phyloP scores from a whole-genome alignment of 345 rosid species.

The Camelina hispida region DNA sequence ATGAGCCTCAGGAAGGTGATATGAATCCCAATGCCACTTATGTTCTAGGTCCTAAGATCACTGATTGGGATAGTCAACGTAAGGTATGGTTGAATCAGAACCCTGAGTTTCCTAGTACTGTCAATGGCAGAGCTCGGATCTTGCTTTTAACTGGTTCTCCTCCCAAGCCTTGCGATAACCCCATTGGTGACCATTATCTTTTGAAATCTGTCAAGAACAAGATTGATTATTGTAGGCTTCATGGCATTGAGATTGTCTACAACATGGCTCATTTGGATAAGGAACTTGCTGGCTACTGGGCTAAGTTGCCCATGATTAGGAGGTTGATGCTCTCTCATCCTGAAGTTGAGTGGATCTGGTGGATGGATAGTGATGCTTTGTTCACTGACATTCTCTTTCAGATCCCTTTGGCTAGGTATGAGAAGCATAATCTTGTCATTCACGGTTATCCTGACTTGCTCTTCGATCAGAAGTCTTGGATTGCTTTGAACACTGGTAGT shows the following conservation, averaged over 20 bases:
- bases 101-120: slow-evolving; percentile 77
- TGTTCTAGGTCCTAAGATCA: slow-evolving; percentile 78
- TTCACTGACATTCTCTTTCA: slow-evolving; percentile 97
- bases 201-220: slow-evolving; percentile 88
- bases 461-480: slow-evolving; percentile 93
- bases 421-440: slow-evolving; percentile 72
- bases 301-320: slow-evolving; percentile 91
- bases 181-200: slow-evolving; percentile 88
- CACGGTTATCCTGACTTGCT: slow-evolving; percentile 93
- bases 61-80: slow-evolving; percentile 74
- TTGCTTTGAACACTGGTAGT: slow-evolving; percentile 96
- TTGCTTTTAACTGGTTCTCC: slow-evolving; percentile 87
- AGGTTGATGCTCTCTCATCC: slow-evolving; percentile 93
- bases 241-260: slow-evolving; percentile 95
- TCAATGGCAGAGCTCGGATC: slow-evolving; percentile 73
- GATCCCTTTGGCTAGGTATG: slow-evolving; percentile 73
- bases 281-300: slow-evolving; percentile 96
- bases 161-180: slow-evolving; percentile 87
- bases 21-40: slow-evolving; percentile 66
- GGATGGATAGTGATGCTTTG: slow-evolving; percentile 99
- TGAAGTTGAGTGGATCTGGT: slow-evolving; percentile 96
- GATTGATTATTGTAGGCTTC: slow-evolving; percentile 95
- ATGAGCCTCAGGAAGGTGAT: slow-evolving; percentile 55
- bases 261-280: slow-evolving; percentile 96
- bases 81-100: slow-evolving; percentile 77